These are phyloP conservation scores for Hericium rajendrae DNA, from an alignment of 768 basidiomycete species.

Conservation along the genomic window DNA sequence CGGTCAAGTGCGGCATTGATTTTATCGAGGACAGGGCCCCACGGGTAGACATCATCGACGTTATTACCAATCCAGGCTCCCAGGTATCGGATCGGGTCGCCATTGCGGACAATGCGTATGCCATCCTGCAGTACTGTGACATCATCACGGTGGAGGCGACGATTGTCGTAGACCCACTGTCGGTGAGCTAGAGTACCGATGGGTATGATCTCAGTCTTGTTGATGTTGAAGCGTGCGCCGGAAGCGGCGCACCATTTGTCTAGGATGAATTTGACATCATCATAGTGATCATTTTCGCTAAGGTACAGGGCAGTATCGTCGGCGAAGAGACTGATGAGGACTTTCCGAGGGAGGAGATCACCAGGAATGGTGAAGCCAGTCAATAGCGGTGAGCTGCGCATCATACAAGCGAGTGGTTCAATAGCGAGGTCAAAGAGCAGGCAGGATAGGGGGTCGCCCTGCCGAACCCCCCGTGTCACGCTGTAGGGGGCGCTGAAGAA, in stretches of 20 bases:
- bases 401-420: slow-evolving; percentile 3
- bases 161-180: accelerated
- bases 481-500: not conserved
- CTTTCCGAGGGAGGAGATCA: not conserved
- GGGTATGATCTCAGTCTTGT: slow-evolving; percentile 31
- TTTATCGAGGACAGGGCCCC: slow-evolving; percentile 3
- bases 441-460: slow-evolving; percentile 14
- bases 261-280: slow-evolving; percentile 20
- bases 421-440: slow-evolving; percentile 7
- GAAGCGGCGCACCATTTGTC: slow-evolving; percentile 30
- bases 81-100: not conserved
- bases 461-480: not conserved
- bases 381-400: not conserved
- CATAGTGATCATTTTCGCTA: slow-evolving; percentile 18
- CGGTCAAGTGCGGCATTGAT: not conserved
- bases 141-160: not conserved
- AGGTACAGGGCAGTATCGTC: slow-evolving; percentile 15
- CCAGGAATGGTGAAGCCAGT: not conserved
- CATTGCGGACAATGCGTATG: not conserved
- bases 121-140: not conserved
- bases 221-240: slow-evolving; percentile 31
- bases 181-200: slow-evolving; percentile 19
- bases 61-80: slow-evolving; percentile 2
- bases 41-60: not conserved
- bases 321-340: not conserved